Evolutionary conservation across 345 rosid species (phyloP).

Genomic region (Eucalyptus pauciflora): DNA sequence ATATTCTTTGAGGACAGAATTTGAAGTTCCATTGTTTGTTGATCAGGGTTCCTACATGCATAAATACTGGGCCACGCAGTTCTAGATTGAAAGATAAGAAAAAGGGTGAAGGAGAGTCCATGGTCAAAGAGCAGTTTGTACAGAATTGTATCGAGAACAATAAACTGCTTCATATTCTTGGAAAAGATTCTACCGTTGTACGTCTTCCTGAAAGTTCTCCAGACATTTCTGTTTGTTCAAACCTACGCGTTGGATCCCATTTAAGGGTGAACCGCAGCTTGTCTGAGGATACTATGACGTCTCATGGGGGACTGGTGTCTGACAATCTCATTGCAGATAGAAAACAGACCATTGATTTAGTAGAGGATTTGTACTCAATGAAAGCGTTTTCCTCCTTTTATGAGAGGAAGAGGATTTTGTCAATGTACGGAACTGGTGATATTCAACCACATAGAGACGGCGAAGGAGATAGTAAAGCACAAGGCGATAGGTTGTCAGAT

Average conservation of each 20-base stretch:
- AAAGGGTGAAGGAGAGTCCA: slow-evolving; percentile 76
- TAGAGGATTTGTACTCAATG: slow-evolving; percentile 28
- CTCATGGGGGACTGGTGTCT: slow-evolving; percentile 21
- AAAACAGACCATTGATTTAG: slow-evolving; percentile 12
- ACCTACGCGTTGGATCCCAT: slow-evolving; percentile 61
- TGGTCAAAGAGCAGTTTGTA: slow-evolving; percentile 76
- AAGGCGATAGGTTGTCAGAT: slow-evolving; percentile 52
- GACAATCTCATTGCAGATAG: slow-evolving; percentile 7
- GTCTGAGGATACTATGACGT: slow-evolving; percentile 20
- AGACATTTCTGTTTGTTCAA: slow-evolving; percentile 58
- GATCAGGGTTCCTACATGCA: slow-evolving; percentile 46
- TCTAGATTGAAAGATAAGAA: slow-evolving; percentile 86
- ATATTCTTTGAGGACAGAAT: neutral
- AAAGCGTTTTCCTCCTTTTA: slow-evolving; percentile 48
- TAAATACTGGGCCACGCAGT: slow-evolving; percentile 66
- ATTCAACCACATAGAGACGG: neutral
- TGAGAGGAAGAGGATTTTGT: slow-evolving; percentile 37
- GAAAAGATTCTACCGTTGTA: slow-evolving; percentile 65
- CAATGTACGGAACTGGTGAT: slow-evolving; percentile 13
- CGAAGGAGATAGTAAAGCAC: slow-evolving; percentile 13
- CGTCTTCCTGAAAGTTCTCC: slow-evolving; percentile 75
- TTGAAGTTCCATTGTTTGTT: neutral
- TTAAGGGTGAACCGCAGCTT: slow-evolving; percentile 22
- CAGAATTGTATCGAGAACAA: slow-evolving; percentile 55
- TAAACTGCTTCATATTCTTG: slow-evolving; percentile 59